These are phyloP conservation scores for Linanthus parryae DNA, from an alignment of 148 eudicot species.

Conservation along the genomic window DNA sequence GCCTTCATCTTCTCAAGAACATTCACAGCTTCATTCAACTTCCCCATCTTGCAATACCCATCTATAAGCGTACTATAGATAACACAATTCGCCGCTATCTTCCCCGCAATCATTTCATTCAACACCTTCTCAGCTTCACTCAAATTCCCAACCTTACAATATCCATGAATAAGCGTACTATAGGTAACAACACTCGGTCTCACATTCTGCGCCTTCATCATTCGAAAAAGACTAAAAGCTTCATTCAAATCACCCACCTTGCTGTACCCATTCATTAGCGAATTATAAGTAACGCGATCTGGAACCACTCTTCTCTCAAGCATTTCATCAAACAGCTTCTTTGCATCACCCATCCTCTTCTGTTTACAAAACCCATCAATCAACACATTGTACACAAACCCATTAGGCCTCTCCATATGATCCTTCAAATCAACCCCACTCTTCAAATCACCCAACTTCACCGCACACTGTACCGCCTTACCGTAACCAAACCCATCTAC, in stretches of 20 bases:
- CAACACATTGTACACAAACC: conserved; percentile 79
- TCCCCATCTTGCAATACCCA: conserved; percentile 51
- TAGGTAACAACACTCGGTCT: conserved; percentile 52
- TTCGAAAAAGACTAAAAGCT: conserved; percentile 48
- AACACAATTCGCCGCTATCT: conserved; percentile 59
- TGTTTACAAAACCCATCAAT: conserved; percentile 75
- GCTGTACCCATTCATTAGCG: conserved; percentile 79
- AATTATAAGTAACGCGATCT: conserved; percentile 57
- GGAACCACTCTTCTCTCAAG: conserved; percentile 30
- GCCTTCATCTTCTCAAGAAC: conserved; percentile 35
- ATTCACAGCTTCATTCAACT: conserved; percentile 32
- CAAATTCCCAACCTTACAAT: conserved; percentile 54
- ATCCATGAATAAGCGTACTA: conserved; percentile 64
- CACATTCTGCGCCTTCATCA: conserved; percentile 52
- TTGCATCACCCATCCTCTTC: conserved; percentile 46
- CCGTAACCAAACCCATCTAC: conserved; percentile 45
- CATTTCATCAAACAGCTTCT: conserved; percentile 75
- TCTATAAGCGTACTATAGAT: conserved; percentile 65
- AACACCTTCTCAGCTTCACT: conserved; percentile 39
- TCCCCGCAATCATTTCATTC: conserved; percentile 54
- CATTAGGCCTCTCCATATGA: conserved; percentile 34
- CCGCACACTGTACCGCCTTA: conserved; percentile 64
- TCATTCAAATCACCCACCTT: conserved; percentile 58
- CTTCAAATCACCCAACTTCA: conserved; percentile 52
- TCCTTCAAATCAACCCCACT: conserved; percentile 40